phyloP scores from a whole-genome alignment of 2,329 filamentous ascomycete genomes.

The Rachicladosporium sp. region DNA sequence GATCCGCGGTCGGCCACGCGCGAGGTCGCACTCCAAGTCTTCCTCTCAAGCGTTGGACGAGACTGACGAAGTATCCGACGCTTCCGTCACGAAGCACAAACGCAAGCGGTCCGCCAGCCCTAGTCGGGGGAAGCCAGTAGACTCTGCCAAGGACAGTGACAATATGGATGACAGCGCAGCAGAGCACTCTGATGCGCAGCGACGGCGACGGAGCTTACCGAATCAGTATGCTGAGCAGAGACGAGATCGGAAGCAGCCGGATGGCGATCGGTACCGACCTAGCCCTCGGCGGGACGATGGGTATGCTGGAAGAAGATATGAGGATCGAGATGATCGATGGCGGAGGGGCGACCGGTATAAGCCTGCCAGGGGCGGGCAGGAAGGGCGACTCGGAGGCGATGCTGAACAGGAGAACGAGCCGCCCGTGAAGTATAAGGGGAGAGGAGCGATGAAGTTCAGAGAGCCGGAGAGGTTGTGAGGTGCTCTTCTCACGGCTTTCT shows the following conservation, averaged over 20 bases:
- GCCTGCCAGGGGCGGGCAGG: no score
- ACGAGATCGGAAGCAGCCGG: slow-evolving; percentile 8
- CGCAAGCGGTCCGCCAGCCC: slow-evolving; percentile 24
- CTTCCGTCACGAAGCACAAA: slow-evolving; percentile 21
- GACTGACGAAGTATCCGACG: slow-evolving; percentile 7
- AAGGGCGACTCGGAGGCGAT: no score
- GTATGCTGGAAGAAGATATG: slow-evolving; percentile 4
- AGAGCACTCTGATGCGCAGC: slow-evolving; percentile 10
- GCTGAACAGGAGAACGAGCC: slow-evolving; percentile 13
- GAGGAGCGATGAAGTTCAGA: slow-evolving; percentile 28
- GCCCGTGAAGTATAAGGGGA: slow-evolving; percentile 28
- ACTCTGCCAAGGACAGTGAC: no score
- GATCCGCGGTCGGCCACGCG: slow-evolving; percentile 22
- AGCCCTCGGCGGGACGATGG: slow-evolving; percentile 16
- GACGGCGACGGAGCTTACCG: slow-evolving; percentile 25
- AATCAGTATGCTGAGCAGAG: slow-evolving; percentile 23
- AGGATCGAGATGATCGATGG: slow-evolving; percentile 5
- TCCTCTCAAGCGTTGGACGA: slow-evolving; percentile 19
- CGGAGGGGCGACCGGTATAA: no score
- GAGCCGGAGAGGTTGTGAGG: slow-evolving; percentile 15
- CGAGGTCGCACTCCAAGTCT: slow-evolving; percentile 19
- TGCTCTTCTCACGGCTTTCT: no score
- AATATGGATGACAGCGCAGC: slow-evolving; percentile 9
- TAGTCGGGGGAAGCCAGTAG: slow-evolving; percentile 8
- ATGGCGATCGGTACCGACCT: slow-evolving; percentile 18